Conservation (phyloP, 768 basidiomycete genomes). For the Fibroporia radiculosa region DNA sequence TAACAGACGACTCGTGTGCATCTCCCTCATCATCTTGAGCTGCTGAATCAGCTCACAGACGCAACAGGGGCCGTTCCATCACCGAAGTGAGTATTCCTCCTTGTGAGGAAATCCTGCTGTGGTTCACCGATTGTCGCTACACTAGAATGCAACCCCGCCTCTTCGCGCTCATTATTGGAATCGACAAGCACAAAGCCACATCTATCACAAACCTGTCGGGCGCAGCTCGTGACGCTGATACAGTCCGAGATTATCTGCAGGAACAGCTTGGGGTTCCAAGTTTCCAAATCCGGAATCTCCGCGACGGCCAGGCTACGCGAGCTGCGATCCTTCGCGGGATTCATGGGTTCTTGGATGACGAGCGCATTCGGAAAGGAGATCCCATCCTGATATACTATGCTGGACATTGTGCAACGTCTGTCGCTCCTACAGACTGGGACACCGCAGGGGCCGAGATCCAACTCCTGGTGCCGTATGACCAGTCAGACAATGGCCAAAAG, state of each 20-base stretch:
- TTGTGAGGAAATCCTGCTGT: too few relatives aligned
- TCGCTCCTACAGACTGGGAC: slow-evolving; percentile 24
- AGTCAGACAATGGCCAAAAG: slow-evolving; percentile 11
- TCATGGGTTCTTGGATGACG: slow-evolving; percentile 13
- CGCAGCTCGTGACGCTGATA: slow-evolving; percentile 33
- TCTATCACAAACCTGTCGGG: slow-evolving; percentile 23
- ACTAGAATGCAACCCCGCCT: too few relatives aligned
- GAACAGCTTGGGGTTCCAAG: slow-evolving; percentile 23
- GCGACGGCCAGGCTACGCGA: slow-evolving; percentile 31
- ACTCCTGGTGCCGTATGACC: slow-evolving; percentile 29
- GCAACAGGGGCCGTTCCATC: too few relatives aligned
- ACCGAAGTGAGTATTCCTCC: too few relatives aligned
- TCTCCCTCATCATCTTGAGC: too few relatives aligned
- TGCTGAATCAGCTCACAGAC: too few relatives aligned
- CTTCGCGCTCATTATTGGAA: slow-evolving; percentile 38
- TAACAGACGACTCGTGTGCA: too few relatives aligned
- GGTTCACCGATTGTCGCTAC: too few relatives aligned
- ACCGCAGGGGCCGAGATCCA: slow-evolving; percentile 24
- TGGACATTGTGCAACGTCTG: slow-evolving; percentile 34
- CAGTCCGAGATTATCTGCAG: slow-evolving; percentile 27
- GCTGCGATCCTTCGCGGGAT: slow-evolving; percentile 27
- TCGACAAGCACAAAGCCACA: slow-evolving; percentile 28
- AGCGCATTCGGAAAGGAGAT: slow-evolving; percentile 11
- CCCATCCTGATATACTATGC: slow-evolving; percentile 37
- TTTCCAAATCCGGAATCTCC: slow-evolving; percentile 29